phyloP scores from a whole-genome alignment of 2,329 filamentous ascomycete species.

The Paecilomyces variotii region DNA sequence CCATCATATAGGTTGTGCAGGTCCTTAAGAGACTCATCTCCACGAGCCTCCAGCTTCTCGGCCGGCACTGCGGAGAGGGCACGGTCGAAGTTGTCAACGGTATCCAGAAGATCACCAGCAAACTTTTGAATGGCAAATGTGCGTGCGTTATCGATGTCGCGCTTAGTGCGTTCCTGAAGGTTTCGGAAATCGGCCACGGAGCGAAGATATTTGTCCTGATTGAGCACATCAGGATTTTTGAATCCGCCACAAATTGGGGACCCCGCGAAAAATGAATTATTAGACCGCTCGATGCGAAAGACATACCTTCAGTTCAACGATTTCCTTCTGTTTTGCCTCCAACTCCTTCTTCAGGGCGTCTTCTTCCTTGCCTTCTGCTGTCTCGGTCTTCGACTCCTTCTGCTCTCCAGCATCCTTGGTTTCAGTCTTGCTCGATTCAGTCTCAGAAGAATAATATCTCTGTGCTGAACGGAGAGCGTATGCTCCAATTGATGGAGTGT shows the following conservation, averaged over 20 bases:
- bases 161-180: constrained; percentile 86
- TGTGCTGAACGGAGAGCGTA: constrained; percentile 24
- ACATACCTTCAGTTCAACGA: constrained; percentile 75
- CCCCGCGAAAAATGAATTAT: neutral
- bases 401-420: constrained; percentile 9
- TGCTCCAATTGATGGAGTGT: constrained; percentile 19
- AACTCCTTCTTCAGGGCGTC: constrained; percentile 56
- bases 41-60: constrained; percentile 56
- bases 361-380: constrained; percentile 39
- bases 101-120: constrained; percentile 89
- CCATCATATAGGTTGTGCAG: constrained; percentile 76
- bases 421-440: constrained; percentile 15
- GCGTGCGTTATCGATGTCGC: constrained; percentile 77
- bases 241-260: neutral
- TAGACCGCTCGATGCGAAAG: constrained; percentile 2
- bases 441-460: constrained; percentile 39
- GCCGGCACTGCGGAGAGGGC: constrained; percentile 71
- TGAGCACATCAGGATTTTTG: neutral
- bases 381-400: constrained; percentile 30
- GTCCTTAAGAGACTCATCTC: constrained; percentile 57
- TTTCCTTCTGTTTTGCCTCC: constrained; percentile 64
- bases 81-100: constrained; percentile 93
- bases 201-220: constrained; percentile 86
- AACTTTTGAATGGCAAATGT: constrained; percentile 94
- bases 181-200: constrained; percentile 96